phyloP scores from a whole-genome alignment of 2,329 filamentous ascomycete genomes.

The Pseudogymnoascus verrucosus region DNA sequence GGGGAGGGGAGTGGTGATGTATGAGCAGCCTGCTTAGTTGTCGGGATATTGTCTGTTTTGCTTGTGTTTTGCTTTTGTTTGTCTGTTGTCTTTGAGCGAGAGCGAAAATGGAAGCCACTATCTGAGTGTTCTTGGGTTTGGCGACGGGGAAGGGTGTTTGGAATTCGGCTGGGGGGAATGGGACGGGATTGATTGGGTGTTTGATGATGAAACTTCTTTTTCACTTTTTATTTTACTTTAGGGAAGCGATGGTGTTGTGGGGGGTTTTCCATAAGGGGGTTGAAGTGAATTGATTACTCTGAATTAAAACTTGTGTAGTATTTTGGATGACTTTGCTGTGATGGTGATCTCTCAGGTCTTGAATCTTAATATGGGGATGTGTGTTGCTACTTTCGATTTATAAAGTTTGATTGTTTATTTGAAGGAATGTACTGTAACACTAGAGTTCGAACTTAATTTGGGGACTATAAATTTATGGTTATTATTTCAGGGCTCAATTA shows the following conservation, averaged over 20 bases:
- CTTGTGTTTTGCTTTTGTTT: neutral
- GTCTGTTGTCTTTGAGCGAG: constrained; percentile 5
- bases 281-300: neutral
- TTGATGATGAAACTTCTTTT: neutral
- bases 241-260: constrained; percentile 4
- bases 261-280: neutral
- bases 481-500: neutral
- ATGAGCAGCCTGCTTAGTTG: constrained; percentile 4
- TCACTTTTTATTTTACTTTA: neutral
- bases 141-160: neutral
- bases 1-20: neutral
- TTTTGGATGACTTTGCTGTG: neutral
- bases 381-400: neutral
- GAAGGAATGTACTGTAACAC: too few relatives aligned
- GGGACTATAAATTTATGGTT: neutral
- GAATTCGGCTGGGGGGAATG: neutral
- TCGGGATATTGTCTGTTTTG: neutral
- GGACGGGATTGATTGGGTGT: neutral
- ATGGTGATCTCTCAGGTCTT: neutral
- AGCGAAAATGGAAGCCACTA: neutral
- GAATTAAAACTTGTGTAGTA: neutral
- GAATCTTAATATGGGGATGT: neutral
- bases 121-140: neutral
- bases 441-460: neutral
- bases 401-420: neutral